Evolutionary conservation across 1,284 basidiomycete species (phyloP), one percentile per base, ranked within the genome.

Genomic region (Ustilago trichophora): DNA sequence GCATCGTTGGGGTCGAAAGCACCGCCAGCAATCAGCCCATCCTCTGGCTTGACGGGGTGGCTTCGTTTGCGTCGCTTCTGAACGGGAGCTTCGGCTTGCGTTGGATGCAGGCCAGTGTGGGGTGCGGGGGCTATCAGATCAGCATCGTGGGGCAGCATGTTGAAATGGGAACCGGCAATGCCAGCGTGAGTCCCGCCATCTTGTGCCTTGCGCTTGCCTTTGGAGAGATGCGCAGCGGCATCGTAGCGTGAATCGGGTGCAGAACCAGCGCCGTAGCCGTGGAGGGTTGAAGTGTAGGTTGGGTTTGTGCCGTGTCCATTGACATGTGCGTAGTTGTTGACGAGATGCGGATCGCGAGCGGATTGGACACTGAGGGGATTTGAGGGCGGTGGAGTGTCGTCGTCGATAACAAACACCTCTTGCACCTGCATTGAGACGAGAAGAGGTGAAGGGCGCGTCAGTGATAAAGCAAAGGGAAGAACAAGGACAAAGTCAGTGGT

Each of bases 331-430:
- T 65, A 65, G 46, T 66, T 65, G 42, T 63, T 69, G 45, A 56
- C 62, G 26, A 65, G 35, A 35, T 57, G 56, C 41, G 58, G 58
- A 42, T 54, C 58, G 32, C 60, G 54, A 18, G 67, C 55, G 18
- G 63, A 46, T 27, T 74, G 67, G 6, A 63, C 63, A 38, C 64
- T 63, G 53, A 72, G 62, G 37, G 73, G 66, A 15, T 67, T 56
- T 5, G 59, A 42, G 15, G 73, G 70, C 7, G 70, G 59, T 7
- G 62, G 70, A 11, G 68, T 58, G 31, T 76, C 74, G 37, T 73
- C 72, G 41, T 74, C 74, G 16, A 76, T 58, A 7, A 76, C 65
- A 50, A 64, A 69, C 6, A 76, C 72, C 43, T 76, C 62, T 7
- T 76, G 72, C 1, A 76, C 59, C 71, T 73, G 62, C 18, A n/a